Percentiles rank a stretch among this genome's conserved stretches.
phyloP scores from a whole-genome alignment of 139 green algal species.

The Micractinium sp. region DNA sequence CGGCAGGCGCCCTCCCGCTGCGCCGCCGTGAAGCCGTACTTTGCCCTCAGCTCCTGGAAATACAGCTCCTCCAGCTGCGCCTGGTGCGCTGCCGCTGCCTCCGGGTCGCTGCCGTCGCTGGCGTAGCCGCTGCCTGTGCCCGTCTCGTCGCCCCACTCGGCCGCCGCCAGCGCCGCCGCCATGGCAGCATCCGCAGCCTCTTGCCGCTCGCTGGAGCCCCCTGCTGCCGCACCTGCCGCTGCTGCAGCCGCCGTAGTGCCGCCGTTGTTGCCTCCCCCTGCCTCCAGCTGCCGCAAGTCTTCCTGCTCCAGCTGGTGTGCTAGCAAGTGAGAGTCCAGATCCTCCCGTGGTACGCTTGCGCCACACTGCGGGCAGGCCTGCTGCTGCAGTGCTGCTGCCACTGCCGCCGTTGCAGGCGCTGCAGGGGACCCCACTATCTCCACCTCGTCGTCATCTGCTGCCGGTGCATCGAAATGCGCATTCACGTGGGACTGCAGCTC shows the following conservation, averaged over 20 bases:
- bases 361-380: not conserved
- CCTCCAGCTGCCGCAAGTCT: not conserved
- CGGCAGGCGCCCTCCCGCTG: conserved; percentile 2
- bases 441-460: not conserved
- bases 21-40: conserved; percentile 10
- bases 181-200: not conserved
- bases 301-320: conserved; percentile 37
- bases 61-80: conserved; percentile 16
- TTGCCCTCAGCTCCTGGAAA: conserved; percentile 32
- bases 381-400: not conserved
- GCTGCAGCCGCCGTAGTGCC: not conserved
- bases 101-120: not conserved
- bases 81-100: conserved; percentile 1
- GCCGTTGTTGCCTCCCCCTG: not conserved
- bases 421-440: not conserved
- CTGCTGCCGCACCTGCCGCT: not conserved
- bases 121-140: not conserved
- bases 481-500: conserved; percentile 25
- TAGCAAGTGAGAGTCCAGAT: conserved; percentile 32
- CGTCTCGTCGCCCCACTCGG: conserved; percentile 7
- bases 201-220: not conserved
- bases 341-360: not conserved
- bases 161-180: not conserved
- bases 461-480: not conserved
- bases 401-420: not conserved